Conservation (phyloP, 768 basidiomycete genomes). For the Termitomyces sp. region DNA sequence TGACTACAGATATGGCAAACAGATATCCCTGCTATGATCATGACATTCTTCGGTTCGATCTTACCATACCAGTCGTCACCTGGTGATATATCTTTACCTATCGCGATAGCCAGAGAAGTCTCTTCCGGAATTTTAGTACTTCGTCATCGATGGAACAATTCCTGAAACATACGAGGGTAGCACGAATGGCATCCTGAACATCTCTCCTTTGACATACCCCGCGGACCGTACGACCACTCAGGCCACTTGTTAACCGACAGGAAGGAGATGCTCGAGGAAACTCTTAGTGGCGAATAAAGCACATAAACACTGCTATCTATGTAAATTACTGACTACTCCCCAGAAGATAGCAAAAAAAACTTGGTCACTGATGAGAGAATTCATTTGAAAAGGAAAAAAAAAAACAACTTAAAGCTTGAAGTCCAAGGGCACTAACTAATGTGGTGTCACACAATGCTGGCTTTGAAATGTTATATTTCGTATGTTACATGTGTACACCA, state of each 20-base stretch:
- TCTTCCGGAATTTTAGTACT: not conserved
- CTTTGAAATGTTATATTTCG: not conserved
- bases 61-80: not conserved
- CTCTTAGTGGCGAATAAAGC: too few relatives aligned
- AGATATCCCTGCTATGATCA: not conserved
- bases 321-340: not conserved
- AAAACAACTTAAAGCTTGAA: not conserved
- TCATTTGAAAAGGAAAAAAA: too few relatives aligned
- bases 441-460: not conserved
- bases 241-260: not conserved
- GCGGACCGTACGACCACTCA: not conserved
- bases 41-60: not conserved
- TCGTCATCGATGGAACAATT: not conserved
- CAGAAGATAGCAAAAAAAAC: not conserved
- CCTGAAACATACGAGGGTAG: not conserved
- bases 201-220: too few relatives aligned
- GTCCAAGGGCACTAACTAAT: not conserved
- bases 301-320: not conserved
- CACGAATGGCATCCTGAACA: not conserved
- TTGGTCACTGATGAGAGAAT: not conserved
- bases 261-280: not conserved
- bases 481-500: not conserved
- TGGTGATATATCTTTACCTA: not conserved
- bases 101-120: not conserved
- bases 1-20: not conserved